These are phyloP conservation scores for Sarocladium strictum DNA, from an alignment of 2,329 filamentous ascomycete genomes.

Conservation along the genomic window DNA sequence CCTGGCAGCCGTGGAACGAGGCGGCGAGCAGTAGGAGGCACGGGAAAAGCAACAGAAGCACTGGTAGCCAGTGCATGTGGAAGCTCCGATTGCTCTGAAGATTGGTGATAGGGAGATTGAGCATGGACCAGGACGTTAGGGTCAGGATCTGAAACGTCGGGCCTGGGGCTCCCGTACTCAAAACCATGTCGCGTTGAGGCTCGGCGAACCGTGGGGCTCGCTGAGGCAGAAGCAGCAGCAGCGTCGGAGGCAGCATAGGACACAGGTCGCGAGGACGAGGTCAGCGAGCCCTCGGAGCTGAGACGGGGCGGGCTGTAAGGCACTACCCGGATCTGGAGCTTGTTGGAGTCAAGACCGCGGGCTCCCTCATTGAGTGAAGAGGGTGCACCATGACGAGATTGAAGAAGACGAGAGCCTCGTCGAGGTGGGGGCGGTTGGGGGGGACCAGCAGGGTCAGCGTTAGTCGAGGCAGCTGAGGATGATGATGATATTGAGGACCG, in stretches of 20 bases:
- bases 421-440: not conserved
- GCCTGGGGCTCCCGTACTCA: not conserved
- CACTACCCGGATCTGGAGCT: constrained; percentile 30
- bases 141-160: constrained; percentile 5
- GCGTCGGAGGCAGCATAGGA: constrained; percentile 17
- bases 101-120: not conserved
- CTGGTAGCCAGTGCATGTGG: no score
- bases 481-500: constrained; percentile 2
- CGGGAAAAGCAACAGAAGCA: no score
- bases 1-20: not conserved
- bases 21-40: not conserved
- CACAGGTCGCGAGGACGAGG: constrained; percentile 17
- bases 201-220: constrained; percentile 8
- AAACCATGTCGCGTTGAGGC: constrained; percentile 2
- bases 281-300: constrained; percentile 23
- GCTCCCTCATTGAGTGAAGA: constrained; percentile 13
- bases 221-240: not conserved
- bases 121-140: constrained; percentile 2
- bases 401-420: constrained; percentile 1
- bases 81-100: no score
- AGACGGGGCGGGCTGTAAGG: constrained; percentile 32
- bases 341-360: not conserved
- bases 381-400: constrained; percentile 8
- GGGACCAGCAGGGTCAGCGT: not conserved
- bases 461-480: not conserved